Evolutionary conservation across 2,329 filamentous ascomycete species (phyloP).

Genomic region (Colletotrichum sublineola): DNA sequence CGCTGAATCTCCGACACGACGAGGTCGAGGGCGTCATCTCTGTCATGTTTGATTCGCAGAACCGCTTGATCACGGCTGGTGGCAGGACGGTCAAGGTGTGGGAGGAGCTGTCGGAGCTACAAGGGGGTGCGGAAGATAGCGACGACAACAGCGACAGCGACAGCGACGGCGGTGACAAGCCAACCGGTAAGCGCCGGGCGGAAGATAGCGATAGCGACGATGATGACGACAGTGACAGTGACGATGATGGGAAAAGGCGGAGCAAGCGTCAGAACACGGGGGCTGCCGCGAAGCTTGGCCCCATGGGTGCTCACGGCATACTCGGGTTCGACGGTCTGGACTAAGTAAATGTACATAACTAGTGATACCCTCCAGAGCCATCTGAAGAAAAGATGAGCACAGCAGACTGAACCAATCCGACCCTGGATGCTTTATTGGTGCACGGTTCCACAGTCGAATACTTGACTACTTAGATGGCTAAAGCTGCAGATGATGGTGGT

Average conservation of each 20-base stretch:
- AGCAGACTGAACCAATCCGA: conserved; percentile 27
- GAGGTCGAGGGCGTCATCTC: conserved; percentile 88
- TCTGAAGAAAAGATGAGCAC: conserved; percentile 20
- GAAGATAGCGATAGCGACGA: conserved; percentile 59
- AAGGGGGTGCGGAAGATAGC: conserved; percentile 64
- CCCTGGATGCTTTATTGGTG: not conserved
- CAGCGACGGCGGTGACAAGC: conserved; percentile 58
- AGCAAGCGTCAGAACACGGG: conserved; percentile 60
- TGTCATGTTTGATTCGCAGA: conserved; percentile 85
- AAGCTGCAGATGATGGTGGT: not conserved
- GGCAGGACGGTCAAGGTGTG: conserved; percentile 91
- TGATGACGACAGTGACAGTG: conserved; percentile 60
- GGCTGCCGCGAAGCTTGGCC: conserved; percentile 59
- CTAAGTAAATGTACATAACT: conserved; percentile 44
- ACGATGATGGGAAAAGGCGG: conserved; percentile 60
- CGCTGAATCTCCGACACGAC: conserved; percentile 77
- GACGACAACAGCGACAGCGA: conserved; percentile 49
- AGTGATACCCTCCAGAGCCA: conserved; percentile 41
- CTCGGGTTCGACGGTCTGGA: conserved; percentile 64
- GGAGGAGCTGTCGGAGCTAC: conserved; percentile 79
- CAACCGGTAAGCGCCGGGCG: conserved; percentile 61
- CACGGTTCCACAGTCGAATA: not conserved
- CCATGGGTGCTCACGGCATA: conserved; percentile 66
- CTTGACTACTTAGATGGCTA: too few species aligned
- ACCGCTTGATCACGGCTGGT: conserved; percentile 90